phyloP scores from a whole-genome alignment of 2,329 filamentous ascomycete species.

The Aspergillus felis region DNA sequence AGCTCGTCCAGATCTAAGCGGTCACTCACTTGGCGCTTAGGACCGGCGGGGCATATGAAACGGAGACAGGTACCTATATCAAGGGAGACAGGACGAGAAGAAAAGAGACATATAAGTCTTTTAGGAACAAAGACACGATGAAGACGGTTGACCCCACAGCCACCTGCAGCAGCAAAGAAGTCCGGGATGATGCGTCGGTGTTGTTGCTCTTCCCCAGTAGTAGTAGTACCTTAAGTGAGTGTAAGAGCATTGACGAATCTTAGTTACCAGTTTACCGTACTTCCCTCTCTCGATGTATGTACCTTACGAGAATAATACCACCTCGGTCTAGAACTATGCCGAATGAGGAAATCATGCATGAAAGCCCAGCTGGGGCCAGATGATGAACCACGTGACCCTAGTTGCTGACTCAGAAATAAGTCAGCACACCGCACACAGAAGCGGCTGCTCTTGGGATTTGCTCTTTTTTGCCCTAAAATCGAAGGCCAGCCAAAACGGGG shows the following conservation, averaged over 20 bases:
- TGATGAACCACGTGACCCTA: too few species aligned
- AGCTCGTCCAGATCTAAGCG: constrained; percentile 18
- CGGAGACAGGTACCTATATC: constrained; percentile 3
- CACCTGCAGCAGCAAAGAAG: constrained; percentile 7
- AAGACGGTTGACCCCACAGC: constrained; percentile 11
- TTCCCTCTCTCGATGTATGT: neutral
- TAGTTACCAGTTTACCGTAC: neutral
- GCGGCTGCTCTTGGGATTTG: constrained; percentile 28
- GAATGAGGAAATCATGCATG: neutral
- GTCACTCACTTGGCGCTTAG: constrained; percentile 34
- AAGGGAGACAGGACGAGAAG: constrained; percentile 4
- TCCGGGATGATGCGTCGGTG: constrained; percentile 7
- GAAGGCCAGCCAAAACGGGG: constrained; percentile 18
- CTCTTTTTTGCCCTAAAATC: constrained; percentile 31
- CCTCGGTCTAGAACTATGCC: neutral
- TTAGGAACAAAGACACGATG: constrained; percentile 6
- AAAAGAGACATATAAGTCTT: neutral
- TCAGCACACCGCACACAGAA: constrained; percentile 33
- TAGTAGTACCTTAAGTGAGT: neutral
- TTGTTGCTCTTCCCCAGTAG: constrained; percentile 9
- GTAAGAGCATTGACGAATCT: neutral
- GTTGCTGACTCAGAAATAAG: neutral
- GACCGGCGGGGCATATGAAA: constrained; percentile 34
- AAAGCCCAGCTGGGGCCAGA: neutral
- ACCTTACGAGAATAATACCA: neutral